Evolutionary conservation across 805 yeast species (phyloP).

Genomic region (Kodamaea neixiangensis): DNA sequence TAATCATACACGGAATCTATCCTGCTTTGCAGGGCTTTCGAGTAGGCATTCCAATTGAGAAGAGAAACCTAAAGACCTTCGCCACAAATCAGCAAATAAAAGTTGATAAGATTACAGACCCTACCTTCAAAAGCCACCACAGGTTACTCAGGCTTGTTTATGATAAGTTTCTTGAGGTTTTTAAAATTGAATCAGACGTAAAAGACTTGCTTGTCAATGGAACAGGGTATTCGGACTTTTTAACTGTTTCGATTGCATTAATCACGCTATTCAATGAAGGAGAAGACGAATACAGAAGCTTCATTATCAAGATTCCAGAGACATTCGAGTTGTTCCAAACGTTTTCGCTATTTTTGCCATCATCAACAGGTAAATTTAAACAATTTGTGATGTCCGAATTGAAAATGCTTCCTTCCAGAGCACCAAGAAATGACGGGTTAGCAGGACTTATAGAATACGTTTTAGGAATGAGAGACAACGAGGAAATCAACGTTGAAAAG

Average conservation of each 20-base stretch:
- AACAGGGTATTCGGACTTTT: slow-evolving; percentile 62
- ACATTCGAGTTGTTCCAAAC: slow-evolving; percentile 67
- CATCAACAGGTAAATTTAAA: slow-evolving; percentile 43
- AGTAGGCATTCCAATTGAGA: slow-evolving; percentile 64
- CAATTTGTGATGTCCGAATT: slow-evolving; percentile 50
- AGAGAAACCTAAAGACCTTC: slow-evolving; percentile 56
- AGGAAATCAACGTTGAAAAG: slow-evolving; percentile 64
- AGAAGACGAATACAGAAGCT: slow-evolving; percentile 22
- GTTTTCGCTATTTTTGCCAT: slow-evolving; percentile 58
- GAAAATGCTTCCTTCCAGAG: slow-evolving; percentile 52
- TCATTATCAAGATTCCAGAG: slow-evolving; percentile 47
- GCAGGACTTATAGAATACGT: slow-evolving; percentile 72
- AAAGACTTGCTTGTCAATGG: slow-evolving; percentile 59
- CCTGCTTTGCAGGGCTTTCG: slow-evolving; percentile 55
- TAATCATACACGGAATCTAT: slow-evolving; percentile 72
- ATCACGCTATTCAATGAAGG: slow-evolving; percentile 27
- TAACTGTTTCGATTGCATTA: slow-evolving; percentile 50
- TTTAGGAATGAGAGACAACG: slow-evolving; percentile 74
- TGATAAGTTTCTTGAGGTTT: slow-evolving; percentile 32
- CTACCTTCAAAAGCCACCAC: slow-evolving; percentile 7
- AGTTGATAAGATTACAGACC: slow-evolving; percentile 16
- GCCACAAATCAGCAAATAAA: slow-evolving; percentile 22
- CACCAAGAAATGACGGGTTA: slow-evolving; percentile 65
- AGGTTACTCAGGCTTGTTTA: slow-evolving; percentile 31
- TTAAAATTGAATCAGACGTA: slow-evolving; percentile 48